Base-by-base conservation (phyloP, 1,139 yeast genomes). In the Chernovozyma aurita region DNA sequence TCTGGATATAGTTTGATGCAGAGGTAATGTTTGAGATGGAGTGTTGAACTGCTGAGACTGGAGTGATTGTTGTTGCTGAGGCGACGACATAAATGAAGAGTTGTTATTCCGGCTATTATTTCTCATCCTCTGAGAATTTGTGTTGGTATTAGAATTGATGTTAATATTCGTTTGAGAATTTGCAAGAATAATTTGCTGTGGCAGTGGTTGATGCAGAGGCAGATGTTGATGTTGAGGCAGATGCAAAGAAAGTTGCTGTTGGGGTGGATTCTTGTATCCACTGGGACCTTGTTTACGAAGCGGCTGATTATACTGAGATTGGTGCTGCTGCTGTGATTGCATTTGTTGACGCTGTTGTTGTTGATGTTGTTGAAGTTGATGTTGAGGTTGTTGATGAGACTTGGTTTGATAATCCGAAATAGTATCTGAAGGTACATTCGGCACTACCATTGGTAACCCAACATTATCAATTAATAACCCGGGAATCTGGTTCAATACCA, bases 401-500 rank as follows among this genome's bases (percentile, higher is more conserved):
- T 20, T 28, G 14, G 40, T 44, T 45, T 38, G 47, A 32, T 50
- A 54, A 22, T 61, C 58, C 26, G 53, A 44, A 14, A 55, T 53
- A 13, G 60, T 59, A 28, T 52, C 45, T 13, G 55, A 53, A 13
- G 60, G 60, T 4, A 63, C 70, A 32, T 58, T 60, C 1, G 72
- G 70, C 2, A 60, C 56, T 28, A 63, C 53, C 51, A 64, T 56
- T 3, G 76, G 72, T 34, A 65, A 47, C 22, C 69, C 76, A 2
- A 54, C 49, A 36, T 57, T 57, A 35, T 74, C 81, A 32, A 64
- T 69, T 30, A 80, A 55, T 25, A 83, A 57, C 0, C 86, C 90
- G 0, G 90, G 90, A 24, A 84, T 74, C 42, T 81, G 85, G 26
- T 66, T 63, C 36, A 82, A 58, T 6, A 84, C 70, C 48, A 78